Evolutionary conservation across 257 asterid species (phyloP).

Genomic region (Paulownia fortunei): DNA sequence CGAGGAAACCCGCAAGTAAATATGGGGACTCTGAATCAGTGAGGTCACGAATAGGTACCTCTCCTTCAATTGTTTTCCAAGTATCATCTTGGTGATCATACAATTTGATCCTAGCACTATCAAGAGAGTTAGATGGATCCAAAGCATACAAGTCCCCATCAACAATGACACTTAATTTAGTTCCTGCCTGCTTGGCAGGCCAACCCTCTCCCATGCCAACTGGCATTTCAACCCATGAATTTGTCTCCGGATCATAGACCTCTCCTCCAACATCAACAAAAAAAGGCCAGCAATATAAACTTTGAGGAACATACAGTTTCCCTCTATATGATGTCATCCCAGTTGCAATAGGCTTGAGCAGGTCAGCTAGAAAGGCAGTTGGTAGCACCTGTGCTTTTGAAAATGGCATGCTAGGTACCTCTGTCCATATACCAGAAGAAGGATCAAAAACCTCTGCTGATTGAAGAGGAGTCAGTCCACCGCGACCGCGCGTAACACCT

Average conservation of each 20-base stretch:
- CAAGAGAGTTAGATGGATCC: constrained; percentile 72
- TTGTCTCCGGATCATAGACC: constrained; percentile 81
- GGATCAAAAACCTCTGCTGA: constrained; percentile 93
- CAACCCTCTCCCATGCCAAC: constrained; percentile 95
- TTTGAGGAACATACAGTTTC: constrained; percentile 85
- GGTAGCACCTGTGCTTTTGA: constrained; percentile 81
- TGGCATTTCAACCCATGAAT: constrained; percentile 88
- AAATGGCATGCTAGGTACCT: constrained; percentile 87
- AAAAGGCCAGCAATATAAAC: constrained; percentile 89
- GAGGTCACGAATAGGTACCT: constrained; percentile 67
- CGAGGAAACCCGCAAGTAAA: constrained; percentile 76
- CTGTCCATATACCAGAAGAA: constrained; percentile 68
- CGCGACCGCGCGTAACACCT: constrained; percentile 78
- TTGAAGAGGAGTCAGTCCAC: constrained; percentile 77
- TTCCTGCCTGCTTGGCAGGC: constrained; percentile 98
- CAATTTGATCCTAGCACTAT: constrained; percentile 74
- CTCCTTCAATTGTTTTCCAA: constrained; percentile 84
- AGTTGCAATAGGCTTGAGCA: constrained; percentile 92
- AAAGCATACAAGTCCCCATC: constrained; percentile 79
- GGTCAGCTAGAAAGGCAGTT: constrained; percentile 79
- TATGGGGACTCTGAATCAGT: constrained; percentile 78
- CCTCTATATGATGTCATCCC: constrained; percentile 90
- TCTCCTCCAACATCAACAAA: constrained; percentile 95
- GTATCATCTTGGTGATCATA: constrained; percentile 76
- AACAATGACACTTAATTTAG: constrained; percentile 76